phyloP scores from a whole-genome alignment of 2,329 filamentous ascomycete genomes.

The Reticulascus tulasneorum region DNA sequence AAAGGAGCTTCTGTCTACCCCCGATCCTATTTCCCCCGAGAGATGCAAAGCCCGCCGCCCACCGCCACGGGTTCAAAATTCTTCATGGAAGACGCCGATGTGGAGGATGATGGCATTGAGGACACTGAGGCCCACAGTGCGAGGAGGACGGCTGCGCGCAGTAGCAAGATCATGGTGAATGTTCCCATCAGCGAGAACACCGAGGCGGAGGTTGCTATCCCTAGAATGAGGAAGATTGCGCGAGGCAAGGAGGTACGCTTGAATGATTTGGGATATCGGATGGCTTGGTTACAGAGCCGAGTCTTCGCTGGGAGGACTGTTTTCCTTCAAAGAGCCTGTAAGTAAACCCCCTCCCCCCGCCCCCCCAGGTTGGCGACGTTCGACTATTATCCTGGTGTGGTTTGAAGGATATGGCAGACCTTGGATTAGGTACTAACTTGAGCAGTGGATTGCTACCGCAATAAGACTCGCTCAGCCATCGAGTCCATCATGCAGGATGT shows the following conservation, averaged over 20 bases:
- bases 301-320: constrained; percentile 83
- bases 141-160: constrained; percentile 29
- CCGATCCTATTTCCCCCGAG: constrained; percentile 84
- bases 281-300: constrained; percentile 94
- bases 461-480: constrained; percentile 82
- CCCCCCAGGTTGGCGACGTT: too few species aligned
- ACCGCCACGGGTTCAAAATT: constrained; percentile 71
- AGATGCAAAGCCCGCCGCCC: constrained; percentile 84
- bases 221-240: constrained; percentile 64
- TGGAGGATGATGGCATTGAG: constrained; percentile 54
- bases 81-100: constrained; percentile 62
- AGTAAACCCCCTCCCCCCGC: constrained; percentile 43
- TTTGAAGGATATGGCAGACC: not conserved
- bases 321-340: constrained; percentile 87
- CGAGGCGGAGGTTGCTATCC: constrained; percentile 70
- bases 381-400: constrained; percentile 1
- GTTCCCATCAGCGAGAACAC: constrained; percentile 66
- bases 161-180: constrained; percentile 45
- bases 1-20: constrained; percentile 87
- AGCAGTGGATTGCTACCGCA: constrained; percentile 87
- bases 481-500: constrained; percentile 73
- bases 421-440: constrained; percentile 14
- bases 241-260: constrained; percentile 81
- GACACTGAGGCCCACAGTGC: constrained; percentile 44
- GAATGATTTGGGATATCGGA: constrained; percentile 89